Conservation (phyloP, 78 protist genomes). For the Pirum gemmata region DNA sequence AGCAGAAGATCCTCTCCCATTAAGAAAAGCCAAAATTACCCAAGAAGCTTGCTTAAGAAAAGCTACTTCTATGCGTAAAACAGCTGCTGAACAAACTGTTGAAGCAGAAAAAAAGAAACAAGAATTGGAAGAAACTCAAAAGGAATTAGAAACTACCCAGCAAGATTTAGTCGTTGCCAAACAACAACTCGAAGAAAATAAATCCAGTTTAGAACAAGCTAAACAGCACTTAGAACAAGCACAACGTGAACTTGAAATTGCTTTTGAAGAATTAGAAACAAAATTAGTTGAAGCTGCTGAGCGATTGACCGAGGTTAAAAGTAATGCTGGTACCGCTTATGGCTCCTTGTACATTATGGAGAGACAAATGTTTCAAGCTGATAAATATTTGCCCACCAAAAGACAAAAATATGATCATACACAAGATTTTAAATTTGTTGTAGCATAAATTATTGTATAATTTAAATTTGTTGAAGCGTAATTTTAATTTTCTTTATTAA, state of each 20-base stretch:
- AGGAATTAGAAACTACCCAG: background rate
- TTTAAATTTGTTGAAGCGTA: no score
- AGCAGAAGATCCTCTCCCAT: slow-evolving; percentile 40
- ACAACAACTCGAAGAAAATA: background rate
- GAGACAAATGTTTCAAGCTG: background rate
- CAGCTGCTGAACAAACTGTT: background rate
- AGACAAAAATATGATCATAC: background rate
- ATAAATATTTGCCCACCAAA: background rate
- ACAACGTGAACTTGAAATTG: background rate
- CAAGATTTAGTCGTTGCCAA: background rate
- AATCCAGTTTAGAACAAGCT: background rate
- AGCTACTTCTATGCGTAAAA: background rate
- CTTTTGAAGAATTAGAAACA: background rate
- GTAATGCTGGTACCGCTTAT: background rate
- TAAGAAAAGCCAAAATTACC: slow-evolving; percentile 45
- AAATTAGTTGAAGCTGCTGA: background rate
- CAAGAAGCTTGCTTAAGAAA: background rate
- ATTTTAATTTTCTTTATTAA: no score
- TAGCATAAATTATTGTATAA: no score
- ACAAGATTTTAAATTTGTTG: no score
- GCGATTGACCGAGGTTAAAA: background rate
- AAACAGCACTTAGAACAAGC: background rate
- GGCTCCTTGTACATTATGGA: background rate
- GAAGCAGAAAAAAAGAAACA: background rate
- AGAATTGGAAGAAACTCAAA: background rate